phyloP scores from a whole-genome alignment of 768 basidiomycete genomes.

The Tricholoma sp. region DNA sequence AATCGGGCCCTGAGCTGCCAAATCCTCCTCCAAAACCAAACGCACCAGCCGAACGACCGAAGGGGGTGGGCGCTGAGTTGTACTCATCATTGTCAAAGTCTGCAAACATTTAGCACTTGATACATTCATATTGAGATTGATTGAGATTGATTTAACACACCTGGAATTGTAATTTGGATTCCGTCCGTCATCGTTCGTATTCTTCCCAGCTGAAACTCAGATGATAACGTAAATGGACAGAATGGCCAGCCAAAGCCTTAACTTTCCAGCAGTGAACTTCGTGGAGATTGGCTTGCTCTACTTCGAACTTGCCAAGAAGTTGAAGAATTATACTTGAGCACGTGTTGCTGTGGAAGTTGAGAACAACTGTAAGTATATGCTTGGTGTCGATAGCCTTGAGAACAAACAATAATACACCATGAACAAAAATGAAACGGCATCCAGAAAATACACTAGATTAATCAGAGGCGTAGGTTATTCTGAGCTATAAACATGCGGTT shows the following conservation, averaged over 20 bases:
- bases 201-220: neutral
- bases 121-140: constrained; percentile 3
- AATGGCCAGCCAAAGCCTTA: constrained; percentile 15
- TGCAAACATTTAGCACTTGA: constrained; percentile 23
- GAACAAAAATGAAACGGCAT: neutral
- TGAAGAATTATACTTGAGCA: neutral
- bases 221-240: constrained; percentile 1
- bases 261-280: constrained; percentile 12
- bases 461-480: too few species aligned
- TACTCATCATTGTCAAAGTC: constrained; percentile 80
- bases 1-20: constrained; percentile 54
- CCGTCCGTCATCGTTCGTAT: constrained; percentile 35
- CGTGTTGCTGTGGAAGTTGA: constrained; percentile 6
- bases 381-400: neutral
- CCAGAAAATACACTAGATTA: too few species aligned
- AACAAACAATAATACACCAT: neutral
- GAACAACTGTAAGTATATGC: neutral
- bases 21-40: constrained; percentile 42
- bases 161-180: constrained; percentile 64
- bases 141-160: constrained; percentile 26
- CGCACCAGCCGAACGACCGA: constrained; percentile 49
- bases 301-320: constrained; percentile 1
- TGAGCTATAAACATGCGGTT: too few species aligned
- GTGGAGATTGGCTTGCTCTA: neutral
- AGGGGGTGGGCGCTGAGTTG: constrained; percentile 56